Percentiles rank a stretch among this genome's conserved stretches.
Conservation (phyloP, 2,329 filamentous ascomycete genomes). For the Colletotrichum trifolii region DNA sequence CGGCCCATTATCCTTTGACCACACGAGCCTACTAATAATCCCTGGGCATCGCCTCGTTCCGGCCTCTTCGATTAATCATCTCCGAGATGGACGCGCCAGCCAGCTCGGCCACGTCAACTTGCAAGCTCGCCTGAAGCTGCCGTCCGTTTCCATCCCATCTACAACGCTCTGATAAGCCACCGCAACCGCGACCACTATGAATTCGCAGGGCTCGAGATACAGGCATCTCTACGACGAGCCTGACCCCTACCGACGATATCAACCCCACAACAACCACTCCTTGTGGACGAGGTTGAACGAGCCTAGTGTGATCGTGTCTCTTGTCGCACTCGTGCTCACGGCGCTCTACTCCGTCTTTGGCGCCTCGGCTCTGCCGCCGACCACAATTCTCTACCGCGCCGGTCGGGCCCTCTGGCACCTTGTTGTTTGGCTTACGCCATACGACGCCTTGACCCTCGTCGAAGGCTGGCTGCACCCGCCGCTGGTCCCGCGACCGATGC, state of each 20-base stretch:
- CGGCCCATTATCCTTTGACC: slow-evolving; percentile 21
- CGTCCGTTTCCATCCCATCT: slow-evolving; percentile 6
- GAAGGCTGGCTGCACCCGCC: slow-evolving; percentile 65
- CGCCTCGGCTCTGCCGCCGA: slow-evolving; percentile 44
- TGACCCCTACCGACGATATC: slow-evolving; percentile 27
- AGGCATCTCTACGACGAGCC: slow-evolving; percentile 32
- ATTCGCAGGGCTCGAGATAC: slow-evolving; percentile 31
- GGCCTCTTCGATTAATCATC: slow-evolving; percentile 12
- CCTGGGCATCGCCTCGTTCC: slow-evolving; percentile 20
- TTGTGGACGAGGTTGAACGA: slow-evolving; percentile 48
- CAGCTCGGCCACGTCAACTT: slow-evolving; percentile 11
- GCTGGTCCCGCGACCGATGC: slow-evolving; percentile 53
- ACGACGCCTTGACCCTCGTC: slow-evolving; percentile 65
- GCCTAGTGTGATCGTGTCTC: slow-evolving; percentile 49
- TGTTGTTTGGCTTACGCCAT: slow-evolving; percentile 67
- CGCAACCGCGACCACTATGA: slow-evolving; percentile 29
- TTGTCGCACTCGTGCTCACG: slow-evolving; percentile 46
- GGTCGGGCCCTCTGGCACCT: slow-evolving; percentile 68
- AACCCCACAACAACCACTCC: slow-evolving; percentile 16
- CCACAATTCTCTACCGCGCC: slow-evolving; percentile 42
- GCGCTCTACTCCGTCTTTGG: slow-evolving; percentile 49
- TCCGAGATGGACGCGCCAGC: slow-evolving; percentile 31
- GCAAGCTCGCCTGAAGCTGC: slow-evolving; percentile 34
- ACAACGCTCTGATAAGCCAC: not conserved
- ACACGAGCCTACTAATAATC: slow-evolving; percentile 28